Base-by-base conservation (phyloP, 2,329 filamentous ascomycete genomes). In the Sporothrix luriei region DNA sequence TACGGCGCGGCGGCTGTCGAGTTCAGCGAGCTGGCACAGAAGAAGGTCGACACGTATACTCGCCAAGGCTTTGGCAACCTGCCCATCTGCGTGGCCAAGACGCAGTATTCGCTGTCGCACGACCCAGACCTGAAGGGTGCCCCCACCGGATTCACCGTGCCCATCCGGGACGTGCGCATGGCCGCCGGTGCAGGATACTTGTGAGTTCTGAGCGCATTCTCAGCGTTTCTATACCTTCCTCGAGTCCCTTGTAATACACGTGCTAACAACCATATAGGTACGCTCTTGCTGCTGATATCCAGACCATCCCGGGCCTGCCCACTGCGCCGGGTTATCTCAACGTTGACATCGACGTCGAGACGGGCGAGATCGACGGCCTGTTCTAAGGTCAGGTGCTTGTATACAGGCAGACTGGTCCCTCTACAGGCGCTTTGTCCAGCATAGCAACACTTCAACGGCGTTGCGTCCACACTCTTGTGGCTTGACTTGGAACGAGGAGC, bases 1-100 rank as follows among this genome's bases (percentile, higher is more conserved):
- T 99, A 99, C 78, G 95, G 95, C 70, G 95, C 95, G 13, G 88
- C 85, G 4, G 89, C 88, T 71, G 93, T 98, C 72, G 92, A 97
- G 81, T 95, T 99, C 81, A 96, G 91, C 78, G 93, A 97, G 79
- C 85, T 95, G 66, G 95, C 95, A 0, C 93, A 96, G 83, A 92
- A 93, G 83, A 98, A 99, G 87, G 91, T 98, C 73, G 94, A 97
- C 78, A 94, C 90, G 9, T 99, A 98, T 81, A 94, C 91, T 43
- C 88, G 88, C 78, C 95, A 98, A 80, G 95, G 95, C 59, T 96
- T 94, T 76, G 91, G 91, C 26, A 93, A 97, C 79, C 83, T 99
- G 73, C 95, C 95, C 48, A 97, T 98, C 77, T 99, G 95, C 79
- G 88, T 98, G 74, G 95, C 95, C 72, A 99, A 99, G 89, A 99